These are phyloP conservation scores for Salix exigua DNA, from an alignment of 345 rosid species.

Conservation along the genomic window DNA sequence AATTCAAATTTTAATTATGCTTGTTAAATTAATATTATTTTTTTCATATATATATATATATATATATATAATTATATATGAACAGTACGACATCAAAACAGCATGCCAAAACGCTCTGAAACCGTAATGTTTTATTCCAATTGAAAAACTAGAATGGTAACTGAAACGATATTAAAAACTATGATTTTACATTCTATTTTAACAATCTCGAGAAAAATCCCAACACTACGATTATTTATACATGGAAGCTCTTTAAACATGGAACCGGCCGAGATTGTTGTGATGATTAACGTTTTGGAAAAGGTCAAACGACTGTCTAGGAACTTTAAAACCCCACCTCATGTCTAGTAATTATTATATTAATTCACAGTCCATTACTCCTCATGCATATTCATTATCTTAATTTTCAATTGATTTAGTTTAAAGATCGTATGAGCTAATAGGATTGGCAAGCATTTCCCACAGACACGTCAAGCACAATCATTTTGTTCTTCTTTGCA, in stretches of 20 bases:
- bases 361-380: neutral
- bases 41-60: too few relatives aligned
- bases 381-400: neutral
- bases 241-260: neutral
- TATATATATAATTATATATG: too few relatives aligned
- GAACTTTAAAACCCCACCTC: neutral
- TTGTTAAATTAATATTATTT: too few relatives aligned
- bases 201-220: too few relatives aligned
- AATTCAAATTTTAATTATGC: too few relatives aligned
- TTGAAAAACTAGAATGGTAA: too few relatives aligned
- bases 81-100: too few relatives aligned
- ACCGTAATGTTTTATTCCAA: too few relatives aligned
- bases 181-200: too few relatives aligned
- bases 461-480: slow-evolving; percentile 11
- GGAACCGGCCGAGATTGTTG: neutral
- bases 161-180: too few relatives aligned
- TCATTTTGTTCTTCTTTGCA: slow-evolving; percentile 24
- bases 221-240: too few relatives aligned
- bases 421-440: neutral
- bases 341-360: neutral
- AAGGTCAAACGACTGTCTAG: neutral
- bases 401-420: neutral
- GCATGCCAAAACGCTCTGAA: too few relatives aligned
- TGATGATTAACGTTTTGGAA: neutral
- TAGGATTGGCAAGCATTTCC: neutral